phyloP scores from a whole-genome alignment of 31 red algal genomes.

The Endocladia muricata region DNA sequence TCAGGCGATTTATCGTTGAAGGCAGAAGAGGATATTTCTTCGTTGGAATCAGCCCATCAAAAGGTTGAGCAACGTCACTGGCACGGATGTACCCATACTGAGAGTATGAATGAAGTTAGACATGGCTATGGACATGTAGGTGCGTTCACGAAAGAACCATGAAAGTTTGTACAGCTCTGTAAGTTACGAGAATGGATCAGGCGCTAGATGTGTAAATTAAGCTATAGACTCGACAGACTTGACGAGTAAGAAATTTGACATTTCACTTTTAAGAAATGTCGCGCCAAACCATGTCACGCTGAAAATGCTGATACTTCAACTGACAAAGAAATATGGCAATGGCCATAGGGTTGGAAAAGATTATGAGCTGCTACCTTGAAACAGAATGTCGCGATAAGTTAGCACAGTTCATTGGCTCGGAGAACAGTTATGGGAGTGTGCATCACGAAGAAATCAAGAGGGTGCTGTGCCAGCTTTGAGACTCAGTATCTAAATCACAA shows the following conservation, averaged over 20 bases:
- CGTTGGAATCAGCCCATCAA: background rate
- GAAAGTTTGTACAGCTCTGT: conserved; percentile 10
- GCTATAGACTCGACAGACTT: background rate
- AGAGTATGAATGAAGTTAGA: conserved; percentile 6
- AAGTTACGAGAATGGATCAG: conserved; percentile 1
- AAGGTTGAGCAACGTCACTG: conserved; percentile 2
- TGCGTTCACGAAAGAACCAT: background rate
- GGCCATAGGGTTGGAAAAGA: background rate
- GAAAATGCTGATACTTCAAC: conserved; percentile 20
- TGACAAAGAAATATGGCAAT: background rate
- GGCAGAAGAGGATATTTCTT: background rate
- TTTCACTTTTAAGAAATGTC: conserved; percentile 32
- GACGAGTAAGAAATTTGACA: conserved; percentile 15
- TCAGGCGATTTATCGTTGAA: background rate
- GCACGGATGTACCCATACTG: background rate
- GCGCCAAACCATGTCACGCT: conserved; percentile 8
- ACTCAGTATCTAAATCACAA: background rate
- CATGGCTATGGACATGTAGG: conserved; percentile 17
- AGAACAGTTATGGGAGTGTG: background rate
- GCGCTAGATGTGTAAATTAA: conserved; percentile 15
- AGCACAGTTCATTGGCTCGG: background rate
- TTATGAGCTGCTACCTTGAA: background rate
- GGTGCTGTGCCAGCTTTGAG: background rate
- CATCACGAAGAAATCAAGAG: background rate
- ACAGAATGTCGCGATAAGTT: background rate